phyloP scores from a whole-genome alignment of 2,329 filamentous ascomycete genomes.

The Ceratocystis smalleyi region DNA sequence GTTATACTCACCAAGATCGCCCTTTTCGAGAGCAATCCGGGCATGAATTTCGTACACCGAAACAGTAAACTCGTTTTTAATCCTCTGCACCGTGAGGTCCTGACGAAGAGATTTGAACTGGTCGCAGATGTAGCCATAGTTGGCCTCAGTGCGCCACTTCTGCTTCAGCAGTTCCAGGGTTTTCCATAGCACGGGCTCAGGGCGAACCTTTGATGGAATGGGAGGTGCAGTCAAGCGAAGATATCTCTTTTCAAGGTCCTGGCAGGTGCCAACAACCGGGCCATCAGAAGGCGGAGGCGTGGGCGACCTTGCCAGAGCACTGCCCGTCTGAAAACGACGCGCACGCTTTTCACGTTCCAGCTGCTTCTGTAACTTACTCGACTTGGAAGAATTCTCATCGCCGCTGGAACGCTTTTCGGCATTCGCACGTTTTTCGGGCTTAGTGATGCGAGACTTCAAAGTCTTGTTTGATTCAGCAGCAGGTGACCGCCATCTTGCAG shows the following conservation, averaged over 20 bases:
- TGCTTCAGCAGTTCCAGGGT: constrained; percentile 78
- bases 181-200: constrained; percentile 61
- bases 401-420: constrained; percentile 26
- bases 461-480: constrained; percentile 12
- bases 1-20: constrained; percentile 99
- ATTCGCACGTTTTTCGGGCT: constrained; percentile 29
- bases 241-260: constrained; percentile 80
- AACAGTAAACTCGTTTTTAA: constrained; percentile 93
- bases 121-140: constrained; percentile 96
- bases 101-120: constrained; percentile 98
- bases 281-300: constrained; percentile 42
- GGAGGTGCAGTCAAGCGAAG: constrained; percentile 84
- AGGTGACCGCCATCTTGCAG: constrained; percentile 24
- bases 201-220: constrained; percentile 75
- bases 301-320: constrained; percentile 35
- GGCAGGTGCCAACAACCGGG: constrained; percentile 73
- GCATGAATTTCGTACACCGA: constrained; percentile 95
- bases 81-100: constrained; percentile 93
- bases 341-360: constrained; percentile 79
- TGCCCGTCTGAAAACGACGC: constrained; percentile 64
- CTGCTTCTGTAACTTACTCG: constrained; percentile 77
- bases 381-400: constrained; percentile 34
- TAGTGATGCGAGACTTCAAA: constrained; percentile 17
- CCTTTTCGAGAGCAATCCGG: constrained; percentile 92
- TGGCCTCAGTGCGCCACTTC: constrained; percentile 86